Conservation (phyloP, 202 grass and related monocot species). For the Panicum hallii region DNA sequence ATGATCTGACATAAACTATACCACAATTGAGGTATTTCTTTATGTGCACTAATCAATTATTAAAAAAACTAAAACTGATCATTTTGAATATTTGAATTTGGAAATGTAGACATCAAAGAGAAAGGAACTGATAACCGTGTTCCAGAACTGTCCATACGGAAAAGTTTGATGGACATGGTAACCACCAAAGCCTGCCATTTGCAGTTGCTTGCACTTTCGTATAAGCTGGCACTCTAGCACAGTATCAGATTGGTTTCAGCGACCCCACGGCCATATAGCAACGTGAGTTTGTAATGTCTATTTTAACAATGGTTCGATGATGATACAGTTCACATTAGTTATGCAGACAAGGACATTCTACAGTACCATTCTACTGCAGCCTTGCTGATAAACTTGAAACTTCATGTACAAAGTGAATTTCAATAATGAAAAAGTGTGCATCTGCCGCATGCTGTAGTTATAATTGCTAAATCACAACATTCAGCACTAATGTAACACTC, state of each 20-base stretch:
- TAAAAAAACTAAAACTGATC: background rate
- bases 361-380: slow-evolving; percentile 14
- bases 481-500: background rate
- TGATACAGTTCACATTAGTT: slow-evolving; percentile 27
- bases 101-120: slow-evolving; percentile 1
- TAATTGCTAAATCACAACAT: slow-evolving; percentile 21
- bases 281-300: slow-evolving; percentile 1
- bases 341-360: background rate
- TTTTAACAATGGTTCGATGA: background rate
- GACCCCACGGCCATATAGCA: background rate
- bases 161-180: slow-evolving; percentile 32
- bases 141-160: slow-evolving; percentile 14
- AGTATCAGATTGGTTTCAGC: slow-evolving; percentile 27
- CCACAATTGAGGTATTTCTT: background rate
- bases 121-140: slow-evolving; percentile 30
- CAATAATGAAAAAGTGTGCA: slow-evolving; percentile 24
- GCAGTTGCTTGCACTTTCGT: slow-evolving; percentile 23
- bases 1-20: background rate
- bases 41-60: background rate
- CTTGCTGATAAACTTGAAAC: background rate
- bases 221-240: slow-evolving; percentile 19
- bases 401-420: slow-evolving; percentile 1
- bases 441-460: background rate
- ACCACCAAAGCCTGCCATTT: slow-evolving; percentile 34
- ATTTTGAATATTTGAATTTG: slow-evolving; percentile 9